Evolutionary conservation across 2,329 filamentous ascomycete genomes (phyloP), one percentile per base, ranked within the genome.

Genomic region (Colletotrichum orchidophilum): DNA sequence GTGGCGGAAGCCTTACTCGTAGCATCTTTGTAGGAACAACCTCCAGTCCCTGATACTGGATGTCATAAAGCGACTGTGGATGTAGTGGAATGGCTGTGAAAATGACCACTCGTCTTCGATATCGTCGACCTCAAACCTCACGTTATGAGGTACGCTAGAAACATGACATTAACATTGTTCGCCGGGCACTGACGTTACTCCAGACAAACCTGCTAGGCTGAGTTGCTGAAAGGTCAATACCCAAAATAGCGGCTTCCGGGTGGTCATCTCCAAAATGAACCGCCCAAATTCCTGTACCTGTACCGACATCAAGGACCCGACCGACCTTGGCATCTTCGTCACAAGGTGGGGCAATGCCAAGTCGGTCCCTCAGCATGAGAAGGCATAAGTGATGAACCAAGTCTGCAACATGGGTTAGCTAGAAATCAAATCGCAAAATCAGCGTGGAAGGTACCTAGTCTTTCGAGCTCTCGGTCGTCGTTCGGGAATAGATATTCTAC

Each of bases 371-470:
- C 53, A 85, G 81, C 46, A 85, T 74, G 60, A 86, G 68, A 53
- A 83, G 85, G 76, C 85, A 84, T 75, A 89, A 83, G 74, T 88
- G 83, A 76, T 89, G 86, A 74, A 87, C 85, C 73, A 87, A 78
- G 70, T 89, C 86, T 77, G 12, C 2, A 3, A 5, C n/a, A 5
- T 5, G 9, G 4, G 9, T 5, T 26, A 13, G 54, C 33, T 11
- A 5, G 13, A 24, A n/a, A n/a, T 3, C 3, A 18, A 39, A 18
- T 15, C 15, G n/a, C 5, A 42, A 11, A 8, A 35, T 29, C 2
- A 18, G 5, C 5, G 39, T 12, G 24, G 18, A 24, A 9, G 3
- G 21, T 31, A 58, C 60, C 66, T 13, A 69, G 52, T 13, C 66
- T 59, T 6, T 69, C 59, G 15, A 49, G 55, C 27, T 69, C 66